phyloP scores from a whole-genome alignment of 2,329 filamentous ascomycete genomes.

The Fusarium keratoplasticum region DNA sequence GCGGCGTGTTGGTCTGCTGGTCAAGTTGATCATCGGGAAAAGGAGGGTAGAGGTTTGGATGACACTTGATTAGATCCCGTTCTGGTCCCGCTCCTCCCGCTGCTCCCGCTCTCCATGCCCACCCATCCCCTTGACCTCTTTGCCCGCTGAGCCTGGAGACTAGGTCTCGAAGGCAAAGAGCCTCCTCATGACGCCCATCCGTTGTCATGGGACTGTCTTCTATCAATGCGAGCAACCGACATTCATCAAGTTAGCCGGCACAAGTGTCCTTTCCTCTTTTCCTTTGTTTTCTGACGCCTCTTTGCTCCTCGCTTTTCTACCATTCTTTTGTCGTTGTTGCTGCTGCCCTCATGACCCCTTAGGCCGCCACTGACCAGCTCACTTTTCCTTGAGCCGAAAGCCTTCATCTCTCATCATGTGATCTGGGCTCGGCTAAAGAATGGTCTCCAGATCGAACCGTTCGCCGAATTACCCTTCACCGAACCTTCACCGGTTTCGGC shows the following conservation, averaged over 20 bases:
- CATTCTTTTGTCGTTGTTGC: not conserved
- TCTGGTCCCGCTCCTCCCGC: slow-evolving; percentile 4
- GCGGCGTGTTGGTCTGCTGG: slow-evolving; percentile 10
- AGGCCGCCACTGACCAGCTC: not conserved
- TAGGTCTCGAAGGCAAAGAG: not conserved
- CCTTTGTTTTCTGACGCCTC: not conserved
- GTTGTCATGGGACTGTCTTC: not conserved
- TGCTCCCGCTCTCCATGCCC: not conserved
- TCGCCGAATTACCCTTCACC: slow-evolving; percentile 5
- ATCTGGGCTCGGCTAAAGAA: slow-evolving; percentile 3
- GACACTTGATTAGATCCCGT: not conserved
- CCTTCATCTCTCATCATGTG: slow-evolving; percentile 8
- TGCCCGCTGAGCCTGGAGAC: not conserved
- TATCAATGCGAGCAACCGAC: not conserved
- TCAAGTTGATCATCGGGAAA: not conserved
- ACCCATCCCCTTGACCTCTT: not conserved
- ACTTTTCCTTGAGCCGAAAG: not conserved
- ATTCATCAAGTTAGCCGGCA: not conserved
- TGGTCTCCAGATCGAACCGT: not conserved
- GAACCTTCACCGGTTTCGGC: slow-evolving; percentile 7
- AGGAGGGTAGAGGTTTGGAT: not conserved
- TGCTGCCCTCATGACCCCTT: not conserved
- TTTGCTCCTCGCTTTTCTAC: not conserved
- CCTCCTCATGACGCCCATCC: not conserved
- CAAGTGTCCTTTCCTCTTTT: not conserved